Evolutionary conservation across 2,329 filamentous ascomycete genomes (phyloP).

Genomic region (Penicillium sp.): DNA sequence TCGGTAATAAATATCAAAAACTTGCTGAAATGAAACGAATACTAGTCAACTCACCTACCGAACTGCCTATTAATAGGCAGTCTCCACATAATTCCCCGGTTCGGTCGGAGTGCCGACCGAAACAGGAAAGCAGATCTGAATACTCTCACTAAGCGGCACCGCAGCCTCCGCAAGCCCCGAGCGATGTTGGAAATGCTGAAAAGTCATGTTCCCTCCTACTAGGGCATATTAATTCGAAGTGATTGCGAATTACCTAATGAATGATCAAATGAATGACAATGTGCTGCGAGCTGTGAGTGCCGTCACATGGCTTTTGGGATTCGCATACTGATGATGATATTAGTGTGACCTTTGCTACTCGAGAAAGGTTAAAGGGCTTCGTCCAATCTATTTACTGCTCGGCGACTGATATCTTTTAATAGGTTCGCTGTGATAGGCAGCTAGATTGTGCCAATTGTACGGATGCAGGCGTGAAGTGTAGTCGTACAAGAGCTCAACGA

Average conservation of each 20-base stretch:
- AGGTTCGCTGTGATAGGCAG: slow-evolving; percentile 23
- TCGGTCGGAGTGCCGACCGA: slow-evolving; percentile 9
- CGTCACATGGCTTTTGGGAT: not conserved
- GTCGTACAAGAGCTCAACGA: slow-evolving; percentile 13
- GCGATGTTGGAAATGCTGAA: not conserved
- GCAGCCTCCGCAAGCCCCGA: not conserved
- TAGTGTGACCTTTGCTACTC: slow-evolving; percentile 23
- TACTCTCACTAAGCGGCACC: not conserved
- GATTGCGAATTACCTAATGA: not conserved
- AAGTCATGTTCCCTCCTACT: not conserved
- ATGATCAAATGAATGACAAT: slow-evolving; percentile 9
- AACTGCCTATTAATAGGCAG: no score
- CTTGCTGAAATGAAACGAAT: no score
- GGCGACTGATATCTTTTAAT: not conserved
- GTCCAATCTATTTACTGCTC: not conserved
- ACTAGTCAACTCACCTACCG: no score
- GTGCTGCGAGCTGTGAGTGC: slow-evolving; percentile 15
- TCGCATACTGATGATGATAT: not conserved
- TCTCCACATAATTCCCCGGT: not conserved
- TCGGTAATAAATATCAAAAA: not conserved
- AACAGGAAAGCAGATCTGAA: not conserved
- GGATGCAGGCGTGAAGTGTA: slow-evolving; percentile 19
- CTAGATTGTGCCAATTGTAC: slow-evolving; percentile 20
- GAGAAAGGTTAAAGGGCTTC: slow-evolving; percentile 17
- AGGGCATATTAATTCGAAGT: not conserved